Conservation (phyloP, 1,284 basidiomycete species). For the Trametes pubescens region DNA sequence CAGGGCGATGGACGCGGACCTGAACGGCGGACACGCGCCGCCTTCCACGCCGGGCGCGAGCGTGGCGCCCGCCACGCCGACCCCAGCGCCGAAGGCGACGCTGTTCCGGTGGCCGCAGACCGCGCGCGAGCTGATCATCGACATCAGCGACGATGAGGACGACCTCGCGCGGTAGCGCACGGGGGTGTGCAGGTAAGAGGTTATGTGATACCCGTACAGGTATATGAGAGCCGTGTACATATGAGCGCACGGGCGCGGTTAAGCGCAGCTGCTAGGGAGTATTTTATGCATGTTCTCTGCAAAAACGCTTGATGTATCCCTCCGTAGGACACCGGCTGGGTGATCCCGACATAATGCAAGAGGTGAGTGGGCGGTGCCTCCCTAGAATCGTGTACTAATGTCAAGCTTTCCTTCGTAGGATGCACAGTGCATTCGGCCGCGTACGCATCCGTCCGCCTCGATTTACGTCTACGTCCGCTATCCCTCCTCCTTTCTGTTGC, state of each 20-base stretch:
- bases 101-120: constrained; percentile 52
- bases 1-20: constrained; percentile 39
- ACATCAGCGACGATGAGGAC: constrained; percentile 62
- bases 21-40: constrained; percentile 23
- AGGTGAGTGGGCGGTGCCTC: constrained; percentile 5
- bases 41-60: constrained; percentile 18
- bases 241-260: not conserved
- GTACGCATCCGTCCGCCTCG: not conserved
- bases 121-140: constrained; percentile 50
- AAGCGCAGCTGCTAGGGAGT: constrained; percentile 23
- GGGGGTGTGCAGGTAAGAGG: constrained; percentile 24
- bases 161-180: constrained; percentile 36
- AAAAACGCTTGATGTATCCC: constrained; percentile 23
- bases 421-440: not conserved
- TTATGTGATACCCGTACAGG: constrained; percentile 1
- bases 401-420: not conserved
- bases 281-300: constrained; percentile 4
- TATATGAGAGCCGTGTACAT: constrained; percentile 7
- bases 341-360: constrained; percentile 11
- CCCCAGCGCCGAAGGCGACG: constrained; percentile 17
- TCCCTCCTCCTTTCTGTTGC: not conserved
- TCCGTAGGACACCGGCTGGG: constrained; percentile 14
- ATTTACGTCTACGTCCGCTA: not conserved
- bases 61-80: constrained; percentile 15
- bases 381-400: not conserved